Conservation (phyloP, 2,329 filamentous ascomycete genomes). For the Xylaria sp. region DNA sequence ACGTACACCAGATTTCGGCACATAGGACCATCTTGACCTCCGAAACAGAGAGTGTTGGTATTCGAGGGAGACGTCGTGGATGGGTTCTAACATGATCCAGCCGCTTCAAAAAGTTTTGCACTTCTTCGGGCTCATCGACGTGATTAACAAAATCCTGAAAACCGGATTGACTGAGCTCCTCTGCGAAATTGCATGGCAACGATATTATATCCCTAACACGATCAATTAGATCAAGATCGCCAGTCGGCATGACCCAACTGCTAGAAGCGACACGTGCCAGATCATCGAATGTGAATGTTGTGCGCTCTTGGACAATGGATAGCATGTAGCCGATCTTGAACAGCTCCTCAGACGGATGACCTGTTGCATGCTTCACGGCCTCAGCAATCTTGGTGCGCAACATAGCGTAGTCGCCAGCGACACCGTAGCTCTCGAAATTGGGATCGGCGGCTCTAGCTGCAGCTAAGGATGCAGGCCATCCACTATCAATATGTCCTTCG, state of each 20-base stretch:
- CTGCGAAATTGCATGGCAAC: slow-evolving; percentile 1
- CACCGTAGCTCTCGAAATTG: background rate
- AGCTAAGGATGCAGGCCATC: background rate
- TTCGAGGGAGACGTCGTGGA: background rate
- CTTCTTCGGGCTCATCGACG: background rate
- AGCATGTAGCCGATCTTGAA: slow-evolving; percentile 15
- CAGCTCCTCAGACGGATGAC: slow-evolving; percentile 7
- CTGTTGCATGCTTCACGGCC: slow-evolving; percentile 1
- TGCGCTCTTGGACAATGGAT: background rate
- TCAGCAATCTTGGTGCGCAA: background rate
- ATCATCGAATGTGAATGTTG: background rate
- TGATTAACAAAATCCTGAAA: background rate
- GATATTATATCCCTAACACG: slow-evolving; percentile 3
- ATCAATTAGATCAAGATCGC: slow-evolving; percentile 6
- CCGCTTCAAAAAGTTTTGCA: background rate
- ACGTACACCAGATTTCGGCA: slow-evolving; percentile 16
- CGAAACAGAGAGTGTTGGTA: background rate
- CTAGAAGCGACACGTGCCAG: background rate
- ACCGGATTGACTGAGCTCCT: background rate
- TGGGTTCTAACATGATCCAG: background rate
- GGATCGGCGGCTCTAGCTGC: background rate
- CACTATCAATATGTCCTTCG: background rate
- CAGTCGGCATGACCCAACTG: slow-evolving; percentile 3
- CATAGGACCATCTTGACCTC: slow-evolving; percentile 2
- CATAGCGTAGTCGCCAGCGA: background rate